phyloP scores from a whole-genome alignment of 176 grass and related monocot species.

The Oryza punctata region DNA sequence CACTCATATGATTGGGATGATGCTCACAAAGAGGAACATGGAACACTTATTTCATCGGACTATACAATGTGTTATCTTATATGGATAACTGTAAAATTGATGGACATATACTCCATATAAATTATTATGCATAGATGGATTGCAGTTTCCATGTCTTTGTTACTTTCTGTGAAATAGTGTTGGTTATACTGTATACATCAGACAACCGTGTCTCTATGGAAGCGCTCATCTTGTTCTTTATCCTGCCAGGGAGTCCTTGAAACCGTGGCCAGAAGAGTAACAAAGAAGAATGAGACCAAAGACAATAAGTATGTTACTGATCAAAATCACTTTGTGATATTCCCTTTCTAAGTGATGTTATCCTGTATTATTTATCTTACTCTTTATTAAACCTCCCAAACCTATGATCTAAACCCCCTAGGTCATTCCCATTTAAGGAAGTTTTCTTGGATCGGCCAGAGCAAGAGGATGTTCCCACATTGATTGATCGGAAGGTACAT shows the following conservation, averaged over 20 bases:
- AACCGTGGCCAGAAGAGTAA: slow-evolving; percentile 94
- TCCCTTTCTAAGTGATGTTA: slow-evolving; percentile 23
- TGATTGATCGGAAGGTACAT: slow-evolving; percentile 92
- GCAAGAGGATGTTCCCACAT: slow-evolving; percentile 93
- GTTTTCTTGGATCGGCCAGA: slow-evolving; percentile 94
- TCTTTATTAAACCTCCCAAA: slow-evolving; percentile 30
- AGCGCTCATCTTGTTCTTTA: slow-evolving; percentile 37
- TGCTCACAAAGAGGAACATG: not conserved
- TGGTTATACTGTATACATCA: not conserved
- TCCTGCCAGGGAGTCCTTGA: slow-evolving; percentile 76
- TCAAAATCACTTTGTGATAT: slow-evolving; percentile 5
- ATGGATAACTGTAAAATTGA: not conserved
- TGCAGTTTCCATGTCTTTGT: not conserved
- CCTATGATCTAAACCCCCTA: slow-evolving; percentile 39
- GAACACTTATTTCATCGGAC: not conserved
- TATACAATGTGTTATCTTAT: not conserved
- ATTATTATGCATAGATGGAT: not conserved
- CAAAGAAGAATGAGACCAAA: slow-evolving; percentile 98
- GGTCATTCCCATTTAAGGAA: slow-evolving; percentile 92
- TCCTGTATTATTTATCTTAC: slow-evolving; percentile 6
- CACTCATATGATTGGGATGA: not conserved
- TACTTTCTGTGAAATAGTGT: not conserved
- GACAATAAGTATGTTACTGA: slow-evolving; percentile 85
- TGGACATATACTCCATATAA: not conserved
- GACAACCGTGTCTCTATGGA: not conserved